These are phyloP conservation scores for Periconia sp. DNA, from an alignment of 2,329 filamentous ascomycete genomes.

Conservation along the genomic window DNA sequence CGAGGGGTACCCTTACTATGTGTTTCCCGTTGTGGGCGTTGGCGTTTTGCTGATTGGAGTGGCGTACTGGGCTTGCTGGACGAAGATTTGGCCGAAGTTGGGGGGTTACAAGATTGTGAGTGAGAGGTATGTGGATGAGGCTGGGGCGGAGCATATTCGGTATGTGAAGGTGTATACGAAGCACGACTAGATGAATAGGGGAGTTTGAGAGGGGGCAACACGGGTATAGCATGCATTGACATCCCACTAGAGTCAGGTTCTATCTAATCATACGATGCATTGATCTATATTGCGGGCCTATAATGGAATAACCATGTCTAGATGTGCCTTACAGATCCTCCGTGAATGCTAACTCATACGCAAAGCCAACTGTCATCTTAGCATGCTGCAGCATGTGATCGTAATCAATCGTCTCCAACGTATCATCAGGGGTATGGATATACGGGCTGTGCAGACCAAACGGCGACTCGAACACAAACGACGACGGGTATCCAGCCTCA, in stretches of 20 bases:
- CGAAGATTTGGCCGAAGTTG: constrained; percentile 28
- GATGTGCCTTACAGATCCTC: constrained; percentile 8
- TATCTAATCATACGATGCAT: too few species aligned
- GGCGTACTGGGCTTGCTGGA: constrained; percentile 41
- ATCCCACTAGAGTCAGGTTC: too few species aligned
- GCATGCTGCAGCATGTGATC: constrained; percentile 90
- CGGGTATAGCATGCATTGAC: too few species aligned
- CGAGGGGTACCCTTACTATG: constrained; percentile 52
- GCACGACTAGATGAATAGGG: constrained; percentile 11
- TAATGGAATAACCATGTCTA: too few species aligned
- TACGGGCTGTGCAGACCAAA: constrained; percentile 66
- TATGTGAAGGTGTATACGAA: constrained; percentile 43
- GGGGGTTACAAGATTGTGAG: constrained; percentile 40
- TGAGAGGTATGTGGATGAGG: constrained; percentile 32
- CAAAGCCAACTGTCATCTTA: constrained; percentile 78
- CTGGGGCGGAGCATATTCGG: constrained; percentile 37
- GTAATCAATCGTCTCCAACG: constrained; percentile 73
- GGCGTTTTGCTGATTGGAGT: constrained; percentile 46
- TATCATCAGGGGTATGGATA: constrained; percentile 72
- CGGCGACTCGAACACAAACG: constrained; percentile 75
- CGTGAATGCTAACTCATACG: constrained; percentile 80
- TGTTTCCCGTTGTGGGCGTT: constrained; percentile 53
- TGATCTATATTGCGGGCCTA: too few species aligned
- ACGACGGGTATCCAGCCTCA: constrained; percentile 74
- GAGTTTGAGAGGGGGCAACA: background rate